Evolutionary conservation across 148 eudicot genomes (phyloP), one percentile per base, ranked within the genome.

Genomic region (Dysphania ambrosioides): DNA sequence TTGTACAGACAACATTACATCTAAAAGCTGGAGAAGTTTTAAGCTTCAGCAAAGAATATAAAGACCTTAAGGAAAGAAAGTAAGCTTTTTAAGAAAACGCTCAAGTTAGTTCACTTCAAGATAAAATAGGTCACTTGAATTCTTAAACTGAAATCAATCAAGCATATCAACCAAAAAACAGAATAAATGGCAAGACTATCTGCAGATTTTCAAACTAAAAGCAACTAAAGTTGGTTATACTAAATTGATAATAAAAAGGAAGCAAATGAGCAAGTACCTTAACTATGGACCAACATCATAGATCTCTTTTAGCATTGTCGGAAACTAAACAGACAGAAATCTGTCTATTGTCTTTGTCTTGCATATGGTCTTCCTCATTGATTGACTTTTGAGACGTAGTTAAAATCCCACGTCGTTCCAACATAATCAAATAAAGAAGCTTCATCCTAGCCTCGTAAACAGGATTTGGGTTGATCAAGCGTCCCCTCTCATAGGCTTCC

Each of bases 401-500:
- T 16, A 79, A 74, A 79, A 90, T 24, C 34, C 98, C 96, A 65
- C 86, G 90, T 23, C 92, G 82, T 65, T 89, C 97, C 85, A 94
- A 24, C 56, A 77, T 47, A 71, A 94, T 90, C 66, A 94, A 82
- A 85, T 90, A 74, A 80, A 94, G 88, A 75, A 94, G 93, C 85
- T 90, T 91, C 86, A 91, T 90, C 78, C 97, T 84, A 9, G 85
- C 89, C 68, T 76, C 87, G 77, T 94, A 88, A 68, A 93, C 88
- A 6, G 94, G 92, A 77, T 94, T 90, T 0, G 89, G 79, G 53
- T 90, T 82, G 66, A 92, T 85, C 87, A 94, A 82, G 38, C 91
- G 84, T 21, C 93, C 97, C 56, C 92, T 86, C 83, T 90, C 96
- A 74, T 92, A 95, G 8, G 97, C 96, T 76, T 95, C 99, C 70